Base-by-base conservation (phyloP, 495 filamentous ascomycete species). In the Ramalina intermedia region DNA sequence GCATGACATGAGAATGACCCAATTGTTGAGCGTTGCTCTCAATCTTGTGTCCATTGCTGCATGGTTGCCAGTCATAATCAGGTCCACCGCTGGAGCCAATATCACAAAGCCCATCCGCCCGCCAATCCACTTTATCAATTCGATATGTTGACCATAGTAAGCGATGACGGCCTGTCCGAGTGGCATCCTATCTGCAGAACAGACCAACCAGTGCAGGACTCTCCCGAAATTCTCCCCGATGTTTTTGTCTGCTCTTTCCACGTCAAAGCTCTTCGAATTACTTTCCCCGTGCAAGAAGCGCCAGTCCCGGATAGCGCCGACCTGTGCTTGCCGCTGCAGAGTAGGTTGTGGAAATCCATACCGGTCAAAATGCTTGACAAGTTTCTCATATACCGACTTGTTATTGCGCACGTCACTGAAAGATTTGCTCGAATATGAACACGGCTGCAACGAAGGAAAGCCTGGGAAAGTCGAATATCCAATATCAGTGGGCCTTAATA, bases 241-340 rank as follows among this genome's bases (percentile, higher is more conserved):
- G 16, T 44, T 50, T 17, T 38, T 50, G 33, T 50, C 48, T 14
- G 48, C 41, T 36, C 44, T 50, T 33, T 50, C 48, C 27, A 50
- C 17, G 21, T 50, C 48, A 23, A 44, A 50, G 14, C 33, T 45
- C 18, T 33, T 43, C 9, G 41, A 37, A 6, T 43, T 43, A 3
- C 27, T 36, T 18, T 50, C 48, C 6, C 26, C 26, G 16, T 44
- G 29, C 35, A 50, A 26, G 41, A 50, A 50, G 13, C 48, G 48
- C 48, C 48, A 50, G n/a, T 50, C 48, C 35, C 20, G 33, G 7
- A 50, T 50, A 2, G 23, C 17, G n/a, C 48, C 48, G 12, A 50
- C 41, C 17, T 50, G 40, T 21, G 21, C 26, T 29, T 50, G 48
- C 17, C 40, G 41, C 17, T 23, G 20, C 18, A 18, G 26, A 37